phyloP scores from a whole-genome alignment of 164 flowering plant genomes.

The Saururus chinensis region DNA sequence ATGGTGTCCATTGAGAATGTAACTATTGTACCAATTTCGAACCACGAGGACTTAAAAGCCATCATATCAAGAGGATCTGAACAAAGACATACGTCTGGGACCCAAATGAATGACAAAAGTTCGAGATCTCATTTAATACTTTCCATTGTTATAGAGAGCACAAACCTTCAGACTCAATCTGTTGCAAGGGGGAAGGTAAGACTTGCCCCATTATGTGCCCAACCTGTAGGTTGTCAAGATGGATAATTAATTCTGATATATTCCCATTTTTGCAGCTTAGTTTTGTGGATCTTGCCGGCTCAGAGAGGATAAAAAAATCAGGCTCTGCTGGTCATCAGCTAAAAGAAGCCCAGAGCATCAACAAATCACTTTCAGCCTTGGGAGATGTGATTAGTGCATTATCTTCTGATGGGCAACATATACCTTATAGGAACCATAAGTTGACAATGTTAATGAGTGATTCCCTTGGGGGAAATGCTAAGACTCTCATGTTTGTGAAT shows the following conservation, averaged over 20 bases:
- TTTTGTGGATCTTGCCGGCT: conserved; percentile 99
- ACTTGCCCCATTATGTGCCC: background rate
- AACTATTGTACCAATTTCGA: conserved; percentile 57
- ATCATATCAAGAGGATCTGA: conserved; percentile 79
- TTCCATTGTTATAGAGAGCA: conserved; percentile 83
- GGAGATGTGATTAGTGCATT: conserved; percentile 97
- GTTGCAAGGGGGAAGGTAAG: conserved; percentile 89
- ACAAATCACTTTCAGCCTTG: conserved; percentile 94
- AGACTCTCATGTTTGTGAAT: conserved; percentile 94
- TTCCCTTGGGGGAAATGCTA: conserved; percentile 98
- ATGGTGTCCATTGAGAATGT: conserved; percentile 92
- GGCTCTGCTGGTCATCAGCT: conserved; percentile 88
- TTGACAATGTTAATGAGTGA: conserved; percentile 99
- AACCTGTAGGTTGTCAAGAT: background rate
- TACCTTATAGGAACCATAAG: conserved; percentile 94
- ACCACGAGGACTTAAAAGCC: conserved; percentile 58
- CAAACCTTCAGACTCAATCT: conserved; percentile 88
- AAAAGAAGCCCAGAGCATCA: conserved; percentile 98
- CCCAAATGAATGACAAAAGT: conserved; percentile 97
- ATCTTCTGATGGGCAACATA: conserved; percentile 74
- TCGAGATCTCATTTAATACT: conserved; percentile 92
- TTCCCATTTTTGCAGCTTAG: conserved; percentile 63
- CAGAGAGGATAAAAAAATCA: conserved; percentile 94
- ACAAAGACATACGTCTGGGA: conserved; percentile 78
- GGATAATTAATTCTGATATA: background rate